Conservation (phyloP, 768 basidiomycete species). For the Boletus bicolor region DNA sequence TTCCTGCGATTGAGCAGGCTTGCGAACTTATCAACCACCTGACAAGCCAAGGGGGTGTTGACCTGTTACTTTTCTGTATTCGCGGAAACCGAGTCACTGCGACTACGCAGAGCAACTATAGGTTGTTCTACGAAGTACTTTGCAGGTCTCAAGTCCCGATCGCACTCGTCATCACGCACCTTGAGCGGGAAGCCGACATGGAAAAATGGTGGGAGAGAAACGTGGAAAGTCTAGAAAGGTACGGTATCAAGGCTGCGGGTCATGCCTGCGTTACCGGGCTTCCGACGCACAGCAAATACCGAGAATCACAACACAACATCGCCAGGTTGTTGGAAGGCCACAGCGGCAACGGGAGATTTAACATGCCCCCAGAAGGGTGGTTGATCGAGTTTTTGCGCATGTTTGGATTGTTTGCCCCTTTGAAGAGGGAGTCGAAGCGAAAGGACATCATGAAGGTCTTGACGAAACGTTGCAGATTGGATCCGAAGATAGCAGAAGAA, state of each 20-base stretch:
- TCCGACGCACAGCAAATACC: slow-evolving; percentile 28
- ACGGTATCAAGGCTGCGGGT: slow-evolving; percentile 26
- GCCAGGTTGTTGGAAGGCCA: slow-evolving; percentile 12
- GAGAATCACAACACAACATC: slow-evolving; percentile 20
- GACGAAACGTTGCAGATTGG: slow-evolving; percentile 30
- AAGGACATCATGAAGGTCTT: slow-evolving; percentile 25
- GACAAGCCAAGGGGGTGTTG: slow-evolving; percentile 32
- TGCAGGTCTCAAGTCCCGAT: slow-evolving; percentile 35
- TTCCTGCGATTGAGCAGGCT: slow-evolving; percentile 31
- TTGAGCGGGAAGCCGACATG: slow-evolving; percentile 36
- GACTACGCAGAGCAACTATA: slow-evolving; percentile 38
- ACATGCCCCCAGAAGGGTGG: slow-evolving; percentile 28
- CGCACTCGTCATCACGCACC: slow-evolving; percentile 37
- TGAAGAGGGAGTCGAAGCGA: slow-evolving; percentile 21
- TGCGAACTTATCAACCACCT: slow-evolving; percentile 34
- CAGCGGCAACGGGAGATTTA: slow-evolving; percentile 16
- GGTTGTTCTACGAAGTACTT: slow-evolving; percentile 41
- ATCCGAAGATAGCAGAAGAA: slow-evolving; percentile 17
- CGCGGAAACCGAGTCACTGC: slow-evolving; percentile 40
- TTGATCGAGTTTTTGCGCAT: slow-evolving; percentile 22
- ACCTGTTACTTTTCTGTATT: slow-evolving; percentile 41
- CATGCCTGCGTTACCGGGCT: slow-evolving; percentile 38
- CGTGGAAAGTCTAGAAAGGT: slow-evolving; percentile 16
- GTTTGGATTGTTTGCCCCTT: slow-evolving; percentile 23
- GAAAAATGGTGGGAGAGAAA: slow-evolving; percentile 36